Evolutionary conservation across 1,284 basidiomycete species (phyloP).

Genomic region (Cystobasidiaceae sp.): DNA sequence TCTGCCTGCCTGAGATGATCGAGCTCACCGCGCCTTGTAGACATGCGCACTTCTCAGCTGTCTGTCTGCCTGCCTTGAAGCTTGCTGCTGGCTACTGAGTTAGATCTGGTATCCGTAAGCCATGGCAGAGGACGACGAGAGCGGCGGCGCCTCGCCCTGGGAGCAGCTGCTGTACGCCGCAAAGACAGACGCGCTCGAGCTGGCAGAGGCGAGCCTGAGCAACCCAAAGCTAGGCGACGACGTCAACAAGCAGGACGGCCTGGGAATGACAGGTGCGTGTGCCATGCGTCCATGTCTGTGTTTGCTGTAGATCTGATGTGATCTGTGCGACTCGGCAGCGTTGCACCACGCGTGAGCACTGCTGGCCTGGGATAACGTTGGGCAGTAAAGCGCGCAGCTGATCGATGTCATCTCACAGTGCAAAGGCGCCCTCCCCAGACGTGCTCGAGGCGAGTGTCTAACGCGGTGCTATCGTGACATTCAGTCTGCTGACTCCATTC

Average conservation of each 20-base stretch:
- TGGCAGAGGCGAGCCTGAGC: constrained; percentile 60
- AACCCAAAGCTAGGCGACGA: constrained; percentile 47
- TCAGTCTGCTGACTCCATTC: constrained; percentile 50
- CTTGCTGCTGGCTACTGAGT: too few species aligned
- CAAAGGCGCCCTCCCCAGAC: constrained; percentile 15
- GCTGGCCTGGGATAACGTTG: background rate
- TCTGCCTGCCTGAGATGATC: too few species aligned
- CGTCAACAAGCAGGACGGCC: constrained; percentile 68
- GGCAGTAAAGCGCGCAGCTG: background rate
- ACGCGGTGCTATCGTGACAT: background rate
- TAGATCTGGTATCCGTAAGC: too few species aligned
- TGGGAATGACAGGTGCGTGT: constrained; percentile 35
- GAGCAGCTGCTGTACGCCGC: constrained; percentile 61
- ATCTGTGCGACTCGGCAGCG: constrained; percentile 50
- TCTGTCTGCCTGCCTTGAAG: too few species aligned
- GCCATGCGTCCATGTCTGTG: background rate
- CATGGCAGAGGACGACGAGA: too few species aligned
- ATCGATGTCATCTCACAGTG: constrained; percentile 7
- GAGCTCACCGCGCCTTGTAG: too few species aligned
- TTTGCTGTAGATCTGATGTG: background rate
- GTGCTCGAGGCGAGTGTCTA: constrained; percentile 1
- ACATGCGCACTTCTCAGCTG: too few species aligned
- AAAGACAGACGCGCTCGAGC: constrained; percentile 65
- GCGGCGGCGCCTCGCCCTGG: too few species aligned
- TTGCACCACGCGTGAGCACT: constrained; percentile 69